These are phyloP conservation scores for Trichoderma gracile DNA, from an alignment of 2,329 filamentous ascomycete species.

Conservation along the genomic window DNA sequence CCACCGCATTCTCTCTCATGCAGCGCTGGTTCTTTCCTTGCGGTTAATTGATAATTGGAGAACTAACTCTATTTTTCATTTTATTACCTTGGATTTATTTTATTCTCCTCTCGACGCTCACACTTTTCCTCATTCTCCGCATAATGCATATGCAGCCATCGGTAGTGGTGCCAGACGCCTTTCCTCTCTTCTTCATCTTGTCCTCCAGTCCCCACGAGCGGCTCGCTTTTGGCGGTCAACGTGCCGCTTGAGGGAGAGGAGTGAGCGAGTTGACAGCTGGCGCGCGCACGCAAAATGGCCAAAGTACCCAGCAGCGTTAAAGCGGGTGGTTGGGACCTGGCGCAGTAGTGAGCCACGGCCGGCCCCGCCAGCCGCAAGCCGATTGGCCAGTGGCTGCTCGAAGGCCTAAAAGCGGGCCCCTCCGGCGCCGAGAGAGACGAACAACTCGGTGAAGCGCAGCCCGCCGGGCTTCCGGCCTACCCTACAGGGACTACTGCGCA, in stretches of 20 bases:
- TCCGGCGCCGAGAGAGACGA: conserved; percentile 1
- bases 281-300: not conserved
- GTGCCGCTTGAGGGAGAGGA: not conserved
- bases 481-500: not conserved
- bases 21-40: not conserved
- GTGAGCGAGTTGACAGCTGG: conserved; percentile 4
- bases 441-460: conserved; percentile 9
- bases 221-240: conserved; percentile 22
- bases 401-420: not conserved
- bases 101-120: not conserved
- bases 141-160: conserved; percentile 18
- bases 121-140: conserved; percentile 18
- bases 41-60: not conserved
- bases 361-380: conserved; percentile 19
- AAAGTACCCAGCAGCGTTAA: conserved; percentile 13
- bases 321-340: conserved; percentile 21
- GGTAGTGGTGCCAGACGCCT: not conserved
- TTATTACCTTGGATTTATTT: too few relatives aligned
- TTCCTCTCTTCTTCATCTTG: not conserved
- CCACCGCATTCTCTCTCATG: conserved; percentile 9
- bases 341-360: conserved; percentile 7
- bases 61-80: too few relatives aligned
- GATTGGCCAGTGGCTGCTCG: conserved; percentile 7
- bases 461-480: conserved; percentile 18
- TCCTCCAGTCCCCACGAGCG: not conserved